A percentile compares a stretch with the other conserved stretches of the same genome.
Conservation (phyloP, 805 yeast genomes). For the Jamesozyma rosinii region DNA sequence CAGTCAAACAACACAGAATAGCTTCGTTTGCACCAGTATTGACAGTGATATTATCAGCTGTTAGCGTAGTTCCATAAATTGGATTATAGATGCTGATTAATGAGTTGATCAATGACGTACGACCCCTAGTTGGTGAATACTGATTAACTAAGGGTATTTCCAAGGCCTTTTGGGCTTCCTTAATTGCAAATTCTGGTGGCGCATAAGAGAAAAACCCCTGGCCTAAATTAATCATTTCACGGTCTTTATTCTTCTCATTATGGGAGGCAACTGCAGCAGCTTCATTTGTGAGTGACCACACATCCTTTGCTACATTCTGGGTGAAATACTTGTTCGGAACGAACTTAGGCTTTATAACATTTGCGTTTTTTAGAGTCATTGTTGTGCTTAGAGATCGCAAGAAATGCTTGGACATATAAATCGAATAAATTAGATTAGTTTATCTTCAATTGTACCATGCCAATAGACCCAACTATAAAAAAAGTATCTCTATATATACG, state of each 20-base stretch:
- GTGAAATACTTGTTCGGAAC: slow-evolving; percentile 44
- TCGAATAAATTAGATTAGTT: no score
- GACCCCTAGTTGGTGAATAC: slow-evolving; percentile 86
- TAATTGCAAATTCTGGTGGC: slow-evolving; percentile 88
- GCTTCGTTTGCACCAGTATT: slow-evolving; percentile 99
- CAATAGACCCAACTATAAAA: no score
- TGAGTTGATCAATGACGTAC: slow-evolving; percentile 63
- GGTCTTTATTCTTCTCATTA: slow-evolving; percentile 44
- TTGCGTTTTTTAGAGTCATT: slow-evolving; percentile 1
- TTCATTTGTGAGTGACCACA: slow-evolving; percentile 92
- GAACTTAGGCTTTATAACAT: slow-evolving; percentile 7
- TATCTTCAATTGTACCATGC: no score
- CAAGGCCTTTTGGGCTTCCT: slow-evolving; percentile 71
- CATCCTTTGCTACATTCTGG: slow-evolving; percentile 64
- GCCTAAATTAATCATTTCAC: slow-evolving; percentile 79
- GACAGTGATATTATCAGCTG: slow-evolving; percentile 44
- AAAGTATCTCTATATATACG: no score
- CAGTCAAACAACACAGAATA: slow-evolving; percentile 74
- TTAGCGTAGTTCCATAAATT: slow-evolving; percentile 45
- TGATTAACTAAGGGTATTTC: slow-evolving; percentile 73
- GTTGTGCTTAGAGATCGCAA: slow-evolving; percentile 8
- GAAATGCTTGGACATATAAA: slow-evolving; percentile 7
- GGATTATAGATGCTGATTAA: slow-evolving; percentile 65
- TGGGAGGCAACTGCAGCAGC: slow-evolving; percentile 77
- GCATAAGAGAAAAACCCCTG: slow-evolving; percentile 96